phyloP scores from a whole-genome alignment of 257 asterid genomes.

The Apocynum venetum region DNA sequence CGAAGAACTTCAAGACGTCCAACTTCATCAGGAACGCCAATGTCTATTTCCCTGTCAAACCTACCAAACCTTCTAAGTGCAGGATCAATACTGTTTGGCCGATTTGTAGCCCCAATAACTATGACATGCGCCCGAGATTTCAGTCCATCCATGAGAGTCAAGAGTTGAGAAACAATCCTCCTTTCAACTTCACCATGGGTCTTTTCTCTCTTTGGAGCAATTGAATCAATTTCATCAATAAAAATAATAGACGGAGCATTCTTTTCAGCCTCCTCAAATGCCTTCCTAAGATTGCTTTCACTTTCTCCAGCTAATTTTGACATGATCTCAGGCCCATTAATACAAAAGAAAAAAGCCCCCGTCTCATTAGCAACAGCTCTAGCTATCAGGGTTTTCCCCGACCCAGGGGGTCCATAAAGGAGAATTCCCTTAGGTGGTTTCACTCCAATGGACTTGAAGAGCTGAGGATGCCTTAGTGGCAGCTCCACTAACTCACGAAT shows the following conservation, averaged over 20 bases:
- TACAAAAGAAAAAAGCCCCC: constrained; percentile 57
- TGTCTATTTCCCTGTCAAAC: constrained; percentile 62
- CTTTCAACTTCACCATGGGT: constrained; percentile 63
- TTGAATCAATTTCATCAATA: constrained; percentile 59
- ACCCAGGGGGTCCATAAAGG: constrained; percentile 57
- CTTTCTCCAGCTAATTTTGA: constrained; percentile 65
- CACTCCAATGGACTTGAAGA: constrained; percentile 68
- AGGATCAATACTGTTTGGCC: constrained; percentile 59
- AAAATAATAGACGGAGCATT: constrained; percentile 57
- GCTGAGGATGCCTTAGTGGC: constrained; percentile 71
- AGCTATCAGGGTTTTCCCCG: constrained; percentile 58
- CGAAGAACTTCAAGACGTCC: constrained; percentile 64
- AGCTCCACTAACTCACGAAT: constrained; percentile 68
- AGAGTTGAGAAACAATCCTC: constrained; percentile 54
- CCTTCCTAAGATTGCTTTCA: constrained; percentile 62
- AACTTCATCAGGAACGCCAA: constrained; percentile 64
- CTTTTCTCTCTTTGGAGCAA: constrained; percentile 62
- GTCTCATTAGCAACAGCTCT: constrained; percentile 64
- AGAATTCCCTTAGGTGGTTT: constrained; percentile 71
- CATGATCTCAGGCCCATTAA: constrained; percentile 63
- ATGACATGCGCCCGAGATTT: constrained; percentile 56
- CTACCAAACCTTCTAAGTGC: constrained; percentile 63
- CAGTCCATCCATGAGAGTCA: constrained; percentile 57
- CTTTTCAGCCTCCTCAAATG: constrained; percentile 67
- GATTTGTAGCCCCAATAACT: constrained; percentile 59